Evolutionary conservation across 257 asterid genomes (phyloP), one percentile per base, ranked within the genome.

Genomic region (Haberlea rhodopensis): DNA sequence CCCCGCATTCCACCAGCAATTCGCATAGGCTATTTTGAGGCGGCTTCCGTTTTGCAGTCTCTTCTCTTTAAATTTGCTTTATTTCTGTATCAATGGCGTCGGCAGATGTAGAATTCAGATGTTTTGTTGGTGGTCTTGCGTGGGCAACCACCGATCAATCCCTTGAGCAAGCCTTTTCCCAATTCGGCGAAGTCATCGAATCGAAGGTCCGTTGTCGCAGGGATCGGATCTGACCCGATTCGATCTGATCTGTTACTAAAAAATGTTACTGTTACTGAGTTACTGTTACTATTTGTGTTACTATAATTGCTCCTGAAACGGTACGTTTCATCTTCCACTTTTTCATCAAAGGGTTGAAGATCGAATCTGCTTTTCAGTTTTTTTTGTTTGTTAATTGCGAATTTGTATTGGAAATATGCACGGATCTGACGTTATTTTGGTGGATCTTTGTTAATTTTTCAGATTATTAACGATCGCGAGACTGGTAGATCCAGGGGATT

Each of bases 401-500:
- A 5, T 32, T 31, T 53, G 16, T n/a, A 27, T 10, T 61, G 29
- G n/a, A n/a, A 51, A 48, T 67, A 23, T 53, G 52, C 4, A 8
- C 8, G 20, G 82, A 80, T 81, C 79, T 81, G 64, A 80, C 56
- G 25, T 15, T 31, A 18, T 23, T 1, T 54, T 5, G 32, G 5
- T 37, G 53, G 19, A 19, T 57, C 40, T 28, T 20, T 13, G n/a
- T 21, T 7, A 27, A 21, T 18, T 53, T 22, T 0, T 4, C 75
- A 92, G 97, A 79, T 92, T 16, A 82, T 92, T 7, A 89, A 81
- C 62, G 97, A 92, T 70, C 88, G 99, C 0, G 97, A 92, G 74
- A 92, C 95, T 1, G 99, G 99, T 0, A 85, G 99, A 67, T 92
- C 99, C 1, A 85, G 97, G 71, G 99, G 99, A 0, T 92, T 92